Evolutionary conservation across 1,139 yeast genomes (phyloP).

Genomic region (Debaryomyces sp.): DNA sequence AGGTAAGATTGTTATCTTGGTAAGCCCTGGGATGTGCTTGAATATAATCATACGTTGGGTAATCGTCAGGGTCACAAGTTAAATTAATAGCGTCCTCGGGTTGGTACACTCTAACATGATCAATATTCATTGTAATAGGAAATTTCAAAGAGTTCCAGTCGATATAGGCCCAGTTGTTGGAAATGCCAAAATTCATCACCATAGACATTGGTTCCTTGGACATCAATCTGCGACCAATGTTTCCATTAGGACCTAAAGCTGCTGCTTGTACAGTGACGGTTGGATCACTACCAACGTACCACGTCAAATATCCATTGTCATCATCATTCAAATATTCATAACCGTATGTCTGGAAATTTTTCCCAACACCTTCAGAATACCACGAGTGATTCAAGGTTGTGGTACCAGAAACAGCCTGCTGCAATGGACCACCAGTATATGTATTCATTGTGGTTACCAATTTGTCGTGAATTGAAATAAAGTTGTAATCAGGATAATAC

Average conservation of each 20-base stretch:
- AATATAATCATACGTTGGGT: slow-evolving; percentile 78
- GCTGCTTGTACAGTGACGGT: slow-evolving; percentile 63
- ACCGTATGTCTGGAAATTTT: slow-evolving; percentile 69
- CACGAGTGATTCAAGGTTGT: slow-evolving; percentile 71
- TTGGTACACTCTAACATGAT: slow-evolving; percentile 80
- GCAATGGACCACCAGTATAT: slow-evolving; percentile 83
- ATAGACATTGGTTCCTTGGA: slow-evolving; percentile 88
- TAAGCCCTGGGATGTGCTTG: slow-evolving; percentile 64
- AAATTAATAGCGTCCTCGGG: slow-evolving; percentile 52
- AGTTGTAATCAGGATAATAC: slow-evolving; percentile 81
- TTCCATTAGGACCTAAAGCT: slow-evolving; percentile 81
- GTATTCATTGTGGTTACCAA: slow-evolving; percentile 70
- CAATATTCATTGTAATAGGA: slow-evolving; percentile 70
- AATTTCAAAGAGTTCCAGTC: slow-evolving; percentile 72
- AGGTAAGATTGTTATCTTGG: slow-evolving; percentile 60
- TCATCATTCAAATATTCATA: slow-evolving; percentile 75
- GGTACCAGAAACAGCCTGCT: slow-evolving; percentile 79
- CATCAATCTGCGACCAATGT: slow-evolving; percentile 71
- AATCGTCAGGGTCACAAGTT: slow-evolving; percentile 76
- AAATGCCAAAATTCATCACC: slow-evolving; percentile 75
- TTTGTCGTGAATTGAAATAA: slow-evolving; percentile 61
- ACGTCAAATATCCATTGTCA: slow-evolving; percentile 69
- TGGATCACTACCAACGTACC: slow-evolving; percentile 77
- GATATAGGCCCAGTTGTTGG: slow-evolving; percentile 81
- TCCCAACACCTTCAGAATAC: slow-evolving; percentile 63